These are phyloP conservation scores for Apiotrichum porosum DNA, from an alignment of 1,284 basidiomycete species.

Conservation along the genomic window DNA sequence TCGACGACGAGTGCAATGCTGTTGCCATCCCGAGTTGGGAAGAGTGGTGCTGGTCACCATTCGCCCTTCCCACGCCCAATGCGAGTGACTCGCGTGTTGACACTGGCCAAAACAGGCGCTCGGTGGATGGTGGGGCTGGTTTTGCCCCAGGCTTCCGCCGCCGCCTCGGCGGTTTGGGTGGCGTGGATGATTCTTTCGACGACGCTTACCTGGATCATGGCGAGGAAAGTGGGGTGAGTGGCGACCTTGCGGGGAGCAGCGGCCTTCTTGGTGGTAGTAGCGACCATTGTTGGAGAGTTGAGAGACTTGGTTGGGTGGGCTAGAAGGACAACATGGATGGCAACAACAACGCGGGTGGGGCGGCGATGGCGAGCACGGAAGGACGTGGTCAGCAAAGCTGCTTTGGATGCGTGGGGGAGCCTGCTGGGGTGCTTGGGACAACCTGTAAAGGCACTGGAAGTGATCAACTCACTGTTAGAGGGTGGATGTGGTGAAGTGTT, in stretches of 20 bases:
- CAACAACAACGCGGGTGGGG: neutral
- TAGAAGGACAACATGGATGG: neutral
- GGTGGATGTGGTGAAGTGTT: neutral
- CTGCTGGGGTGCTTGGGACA: neutral
- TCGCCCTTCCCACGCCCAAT: neutral
- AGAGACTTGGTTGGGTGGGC: neutral
- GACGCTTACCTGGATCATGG: conserved; percentile 50
- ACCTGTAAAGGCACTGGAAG: neutral
- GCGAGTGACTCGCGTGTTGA: neutral
- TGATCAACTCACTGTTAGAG: neutral
- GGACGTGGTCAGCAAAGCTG: conserved; percentile 7
- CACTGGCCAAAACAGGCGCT: neutral
- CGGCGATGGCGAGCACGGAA: conserved; percentile 5
- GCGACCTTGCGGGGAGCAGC: conserved; percentile 35
- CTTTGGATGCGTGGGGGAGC: neutral
- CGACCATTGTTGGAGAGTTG: conserved; percentile 33
- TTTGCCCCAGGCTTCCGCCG: no score
- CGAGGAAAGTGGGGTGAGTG: conserved; percentile 49
- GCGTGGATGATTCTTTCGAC: neutral
- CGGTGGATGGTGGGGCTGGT: no score
- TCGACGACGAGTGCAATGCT: no score
- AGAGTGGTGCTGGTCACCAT: neutral
- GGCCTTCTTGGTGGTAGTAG: conserved; percentile 41
- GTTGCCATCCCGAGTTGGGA: no score
- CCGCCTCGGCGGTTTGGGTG: no score